Percentiles rank a stretch among this genome's conserved stretches.
Evolutionary conservation across 495 filamentous ascomycete genomes (phyloP).

Genomic region (Neurospora tetrasperma): DNA sequence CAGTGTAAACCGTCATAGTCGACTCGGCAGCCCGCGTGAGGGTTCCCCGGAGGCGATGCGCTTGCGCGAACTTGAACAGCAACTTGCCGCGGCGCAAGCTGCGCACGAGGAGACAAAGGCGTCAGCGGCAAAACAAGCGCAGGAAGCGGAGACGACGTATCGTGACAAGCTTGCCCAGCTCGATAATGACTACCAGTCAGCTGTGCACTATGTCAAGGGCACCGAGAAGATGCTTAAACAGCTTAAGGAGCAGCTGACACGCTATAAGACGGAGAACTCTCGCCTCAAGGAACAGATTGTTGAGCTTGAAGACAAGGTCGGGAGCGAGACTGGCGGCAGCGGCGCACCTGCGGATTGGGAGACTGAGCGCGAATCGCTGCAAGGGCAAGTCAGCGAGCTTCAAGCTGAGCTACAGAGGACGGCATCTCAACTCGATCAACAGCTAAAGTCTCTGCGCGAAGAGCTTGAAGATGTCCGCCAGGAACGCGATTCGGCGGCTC

Average conservation of each 20-base stretch:
- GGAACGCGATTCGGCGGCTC: conserved; percentile 56
- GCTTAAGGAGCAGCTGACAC: conserved; percentile 90
- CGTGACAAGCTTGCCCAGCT: conserved; percentile 86
- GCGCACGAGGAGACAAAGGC: conserved; percentile 76
- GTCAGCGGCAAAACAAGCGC: conserved; percentile 62
- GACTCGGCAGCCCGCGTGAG: conserved; percentile 50
- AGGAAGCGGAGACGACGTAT: conserved; percentile 76
- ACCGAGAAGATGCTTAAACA: conserved; percentile 98
- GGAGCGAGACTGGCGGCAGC: conserved; percentile 12
- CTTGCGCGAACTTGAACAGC: conserved; percentile 82
- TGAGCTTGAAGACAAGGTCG: conserved; percentile 41
- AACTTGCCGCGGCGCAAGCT: conserved; percentile 65
- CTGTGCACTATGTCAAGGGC: conserved; percentile 97
- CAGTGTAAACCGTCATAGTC: conserved; percentile 29
- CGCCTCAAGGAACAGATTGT: conserved; percentile 72
- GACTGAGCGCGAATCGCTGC: conserved; percentile 58
- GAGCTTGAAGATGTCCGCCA: conserved; percentile 53
- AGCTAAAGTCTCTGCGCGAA: conserved; percentile 54
- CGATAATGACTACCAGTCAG: conserved; percentile 96
- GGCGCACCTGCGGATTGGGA: conserved; percentile 60
- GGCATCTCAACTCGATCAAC: conserved; percentile 55
- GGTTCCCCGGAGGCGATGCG: conserved; percentile 66
- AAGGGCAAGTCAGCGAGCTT: conserved; percentile 63
- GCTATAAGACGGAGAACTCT: conserved; percentile 78
- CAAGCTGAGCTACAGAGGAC: conserved; percentile 58